phyloP scores from a whole-genome alignment of 2,329 filamentous ascomycete genomes.

The Camptophora hylomeconis region DNA sequence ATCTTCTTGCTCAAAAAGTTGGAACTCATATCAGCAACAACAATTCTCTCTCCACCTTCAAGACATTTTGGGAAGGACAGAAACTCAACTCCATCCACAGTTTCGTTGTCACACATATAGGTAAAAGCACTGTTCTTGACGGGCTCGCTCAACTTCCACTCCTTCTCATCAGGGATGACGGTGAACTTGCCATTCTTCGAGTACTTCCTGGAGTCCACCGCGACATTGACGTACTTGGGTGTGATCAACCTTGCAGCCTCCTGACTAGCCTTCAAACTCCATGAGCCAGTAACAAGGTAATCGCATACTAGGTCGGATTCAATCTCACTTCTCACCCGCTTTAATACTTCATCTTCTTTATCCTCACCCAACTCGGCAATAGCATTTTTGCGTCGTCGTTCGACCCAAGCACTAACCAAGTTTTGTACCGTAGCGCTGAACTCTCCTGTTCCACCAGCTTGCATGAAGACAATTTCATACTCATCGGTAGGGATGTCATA shows the following conservation, averaged over 20 bases:
- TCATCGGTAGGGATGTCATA: conserved; percentile 65
- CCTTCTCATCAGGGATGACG: conserved; percentile 64
- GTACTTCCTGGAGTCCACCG: conserved; percentile 46
- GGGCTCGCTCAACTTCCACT: conserved; percentile 52
- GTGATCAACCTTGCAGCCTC: conserved; percentile 71
- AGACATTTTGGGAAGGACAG: conserved; percentile 56
- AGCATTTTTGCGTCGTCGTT: conserved; percentile 49
- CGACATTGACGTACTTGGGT: conserved; percentile 63
- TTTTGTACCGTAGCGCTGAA: conserved; percentile 80
- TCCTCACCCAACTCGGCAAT: conserved; percentile 37
- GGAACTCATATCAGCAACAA: conserved; percentile 86
- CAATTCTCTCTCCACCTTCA: conserved; percentile 51
- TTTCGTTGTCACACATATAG: conserved; percentile 92
- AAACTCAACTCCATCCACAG: conserved; percentile 70
- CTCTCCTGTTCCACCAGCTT: conserved; percentile 72
- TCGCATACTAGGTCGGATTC: conserved; percentile 65
- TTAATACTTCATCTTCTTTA: conserved; percentile 39
- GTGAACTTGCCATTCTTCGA: conserved; percentile 71
- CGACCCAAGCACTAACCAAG: conserved; percentile 70
- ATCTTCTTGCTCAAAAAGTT: conserved; percentile 79
- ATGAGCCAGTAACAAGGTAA: conserved; percentile 81
- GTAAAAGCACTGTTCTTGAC: conserved; percentile 51
- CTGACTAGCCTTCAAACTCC: conserved; percentile 78
- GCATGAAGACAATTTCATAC: conserved; percentile 82
- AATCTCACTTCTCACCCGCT: conserved; percentile 51